Evolutionary conservation across 2,329 filamentous ascomycete species (phyloP).

Genomic region (Arthroderma sp.): DNA sequence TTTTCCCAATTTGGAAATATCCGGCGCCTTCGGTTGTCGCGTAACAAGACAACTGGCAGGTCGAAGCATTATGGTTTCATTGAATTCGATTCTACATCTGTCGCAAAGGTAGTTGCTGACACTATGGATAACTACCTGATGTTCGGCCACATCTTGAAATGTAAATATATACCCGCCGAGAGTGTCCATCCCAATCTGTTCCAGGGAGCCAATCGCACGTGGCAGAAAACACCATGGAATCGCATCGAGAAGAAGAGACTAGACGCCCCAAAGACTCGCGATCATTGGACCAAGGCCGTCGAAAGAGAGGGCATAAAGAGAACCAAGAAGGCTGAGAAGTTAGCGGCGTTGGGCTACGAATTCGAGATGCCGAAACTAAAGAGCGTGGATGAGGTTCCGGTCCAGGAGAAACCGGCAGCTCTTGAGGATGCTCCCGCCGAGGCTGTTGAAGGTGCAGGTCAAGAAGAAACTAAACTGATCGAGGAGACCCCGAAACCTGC

Average conservation of each 20-base stretch:
- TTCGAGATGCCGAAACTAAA: conserved; percentile 64
- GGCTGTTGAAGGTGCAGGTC: conserved; percentile 11
- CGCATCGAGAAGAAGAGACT: conserved; percentile 68
- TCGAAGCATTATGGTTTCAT: conserved; percentile 93
- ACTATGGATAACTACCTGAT: conserved; percentile 98
- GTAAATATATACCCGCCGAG: conserved; percentile 61
- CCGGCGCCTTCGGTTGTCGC: conserved; percentile 63
- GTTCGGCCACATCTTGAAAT: conserved; percentile 87
- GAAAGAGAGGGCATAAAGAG: conserved; percentile 60
- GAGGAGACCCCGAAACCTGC: neutral
- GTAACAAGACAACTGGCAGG: conserved; percentile 81
- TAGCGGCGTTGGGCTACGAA: conserved; percentile 73
- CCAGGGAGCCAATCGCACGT: conserved; percentile 80
- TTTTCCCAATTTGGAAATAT: conserved; percentile 88
- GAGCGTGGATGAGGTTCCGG: conserved; percentile 41
- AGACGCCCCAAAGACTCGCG: conserved; percentile 57
- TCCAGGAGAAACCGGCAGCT: conserved; percentile 24
- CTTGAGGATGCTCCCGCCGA: conserved; percentile 23
- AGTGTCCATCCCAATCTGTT: conserved; percentile 71
- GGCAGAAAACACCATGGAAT: conserved; percentile 79
- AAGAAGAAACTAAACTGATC: conserved; percentile 7
- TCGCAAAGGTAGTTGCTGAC: conserved; percentile 82
- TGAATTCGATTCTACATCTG: conserved; percentile 63
- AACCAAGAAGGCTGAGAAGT: conserved; percentile 53
- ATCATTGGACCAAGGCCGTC: conserved; percentile 66